Conservation (phyloP, 345 rosid species). For the Turritis glabra region DNA sequence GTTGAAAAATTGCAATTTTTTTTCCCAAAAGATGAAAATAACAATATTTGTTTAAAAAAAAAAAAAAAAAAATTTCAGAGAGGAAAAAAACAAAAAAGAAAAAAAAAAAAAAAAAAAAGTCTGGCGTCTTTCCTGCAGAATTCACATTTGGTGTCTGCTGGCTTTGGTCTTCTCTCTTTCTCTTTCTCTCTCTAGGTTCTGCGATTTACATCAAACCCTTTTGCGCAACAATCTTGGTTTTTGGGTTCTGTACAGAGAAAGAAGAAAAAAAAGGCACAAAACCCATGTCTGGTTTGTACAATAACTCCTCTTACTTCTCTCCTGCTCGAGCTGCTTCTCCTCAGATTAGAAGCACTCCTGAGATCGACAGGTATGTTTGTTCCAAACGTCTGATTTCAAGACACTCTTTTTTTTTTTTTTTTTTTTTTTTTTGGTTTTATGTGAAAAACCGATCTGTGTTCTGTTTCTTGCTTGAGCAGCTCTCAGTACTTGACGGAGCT, state of each 20-base stretch:
- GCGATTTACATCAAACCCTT: slow-evolving; percentile 10
- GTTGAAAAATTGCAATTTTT: not conserved
- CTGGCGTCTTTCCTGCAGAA: slow-evolving; percentile 42
- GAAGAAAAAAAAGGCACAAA: slow-evolving; percentile 1
- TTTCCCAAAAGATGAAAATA: not conserved
- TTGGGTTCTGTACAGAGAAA: slow-evolving; percentile 3
- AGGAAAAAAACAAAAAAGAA: not conserved
- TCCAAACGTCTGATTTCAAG: not conserved
- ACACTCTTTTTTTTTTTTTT: not conserved
- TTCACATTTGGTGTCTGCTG: slow-evolving; percentile 43
- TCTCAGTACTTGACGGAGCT: slow-evolving; percentile 93
- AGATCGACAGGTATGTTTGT: slow-evolving; percentile 83
- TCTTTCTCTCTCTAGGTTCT: not conserved
- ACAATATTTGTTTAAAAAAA: not conserved
- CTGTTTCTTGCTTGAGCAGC: slow-evolving; percentile 16
- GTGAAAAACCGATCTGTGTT: not conserved
- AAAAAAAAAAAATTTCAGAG: not conserved
- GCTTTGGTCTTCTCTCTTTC: slow-evolving; percentile 6
- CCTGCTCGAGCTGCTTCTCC: slow-evolving; percentile 98
- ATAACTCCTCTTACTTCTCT: slow-evolving; percentile 81
- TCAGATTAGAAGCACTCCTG: slow-evolving; percentile 93
- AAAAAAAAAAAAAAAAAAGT: slow-evolving; percentile 17
- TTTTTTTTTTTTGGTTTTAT: not conserved
- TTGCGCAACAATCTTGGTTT: slow-evolving; percentile 10
- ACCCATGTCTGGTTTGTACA: slow-evolving; percentile 92